Conservation (phyloP, 352 stramenopile species). For the Pythium sp. region DNA sequence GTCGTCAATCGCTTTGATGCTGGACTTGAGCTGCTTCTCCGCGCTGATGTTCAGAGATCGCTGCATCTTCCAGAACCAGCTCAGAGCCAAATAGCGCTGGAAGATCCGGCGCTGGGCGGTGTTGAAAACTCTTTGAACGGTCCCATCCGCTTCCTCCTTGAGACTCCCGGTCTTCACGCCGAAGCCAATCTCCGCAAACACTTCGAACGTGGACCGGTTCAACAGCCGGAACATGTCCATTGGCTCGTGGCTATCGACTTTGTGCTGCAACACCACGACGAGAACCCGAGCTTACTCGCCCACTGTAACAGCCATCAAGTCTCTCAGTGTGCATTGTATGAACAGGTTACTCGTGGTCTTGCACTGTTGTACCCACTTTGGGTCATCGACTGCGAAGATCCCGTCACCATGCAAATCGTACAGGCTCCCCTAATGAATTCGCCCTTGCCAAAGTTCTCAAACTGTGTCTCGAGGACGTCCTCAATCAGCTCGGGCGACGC, state of each 20-base stretch:
- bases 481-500: not conserved
- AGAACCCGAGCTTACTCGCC: conserved; percentile 25
- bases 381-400: conserved; percentile 29
- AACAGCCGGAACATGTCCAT: conserved; percentile 37
- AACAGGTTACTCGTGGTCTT: conserved; percentile 32
- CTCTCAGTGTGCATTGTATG: conserved; percentile 20
- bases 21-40: conserved; percentile 21
- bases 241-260: not conserved
- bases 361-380: conserved; percentile 26
- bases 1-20: conserved; percentile 33
- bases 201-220: conserved; percentile 45
- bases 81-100: conserved; percentile 33
- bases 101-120: conserved; percentile 28
- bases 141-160: conserved; percentile 10
- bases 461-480: not conserved
- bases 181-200: conserved; percentile 47
- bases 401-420: not conserved
- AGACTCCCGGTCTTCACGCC: conserved; percentile 24
- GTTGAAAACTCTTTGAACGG: conserved; percentile 38
- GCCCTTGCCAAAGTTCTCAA: not conserved
- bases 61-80: conserved; percentile 40
- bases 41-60: conserved; percentile 26
- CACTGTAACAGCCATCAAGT: conserved; percentile 11
- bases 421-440: too few species aligned
- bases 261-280: conserved; percentile 20